Percentiles rank a stretch among this genome's conserved stretches.
Conservation (phyloP, 805 yeast genomes). For the Soucietia sequanensis region DNA sequence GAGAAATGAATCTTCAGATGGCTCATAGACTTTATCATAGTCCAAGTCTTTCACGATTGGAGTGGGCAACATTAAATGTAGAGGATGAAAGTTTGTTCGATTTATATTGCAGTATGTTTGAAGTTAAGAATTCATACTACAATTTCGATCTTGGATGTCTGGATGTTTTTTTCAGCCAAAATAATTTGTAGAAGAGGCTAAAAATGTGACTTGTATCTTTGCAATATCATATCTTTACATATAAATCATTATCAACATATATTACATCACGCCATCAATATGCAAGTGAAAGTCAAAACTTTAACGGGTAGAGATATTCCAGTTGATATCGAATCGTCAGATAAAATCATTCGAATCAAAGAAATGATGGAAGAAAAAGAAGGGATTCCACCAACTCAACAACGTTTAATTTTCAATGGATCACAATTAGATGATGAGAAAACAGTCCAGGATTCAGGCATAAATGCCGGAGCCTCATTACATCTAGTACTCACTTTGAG, state of each 20-base stretch:
- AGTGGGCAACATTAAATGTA: conserved; percentile 66
- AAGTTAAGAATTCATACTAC: no score
- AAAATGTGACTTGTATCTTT: no score
- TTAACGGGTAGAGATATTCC: conserved; percentile 82
- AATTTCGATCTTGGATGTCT: no score
- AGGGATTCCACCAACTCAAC: conserved; percentile 96
- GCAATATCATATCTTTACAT: no score
- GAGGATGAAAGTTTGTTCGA: no score
- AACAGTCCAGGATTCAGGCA: conserved; percentile 69
- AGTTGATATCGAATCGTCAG: conserved; percentile 69
- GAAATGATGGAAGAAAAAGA: conserved; percentile 94
- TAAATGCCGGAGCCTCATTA: conserved; percentile 80
- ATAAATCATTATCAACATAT: no score
- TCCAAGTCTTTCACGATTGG: conserved; percentile 60
- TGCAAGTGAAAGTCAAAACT: conserved; percentile 75
- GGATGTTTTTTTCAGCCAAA: no score
- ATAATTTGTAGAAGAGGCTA: no score
- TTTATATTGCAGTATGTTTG: no score
- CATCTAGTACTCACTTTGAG: conserved; percentile 90
- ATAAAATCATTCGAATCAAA: conserved; percentile 71
- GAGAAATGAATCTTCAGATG: conserved; percentile 89
- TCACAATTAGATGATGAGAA: conserved; percentile 87
- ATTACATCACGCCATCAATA: no score
- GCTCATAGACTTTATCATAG: conserved; percentile 82
- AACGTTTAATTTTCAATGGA: conserved; percentile 85